phyloP scores from a whole-genome alignment of 495 filamentous ascomycete species.

The Xylaria palmicola region DNA sequence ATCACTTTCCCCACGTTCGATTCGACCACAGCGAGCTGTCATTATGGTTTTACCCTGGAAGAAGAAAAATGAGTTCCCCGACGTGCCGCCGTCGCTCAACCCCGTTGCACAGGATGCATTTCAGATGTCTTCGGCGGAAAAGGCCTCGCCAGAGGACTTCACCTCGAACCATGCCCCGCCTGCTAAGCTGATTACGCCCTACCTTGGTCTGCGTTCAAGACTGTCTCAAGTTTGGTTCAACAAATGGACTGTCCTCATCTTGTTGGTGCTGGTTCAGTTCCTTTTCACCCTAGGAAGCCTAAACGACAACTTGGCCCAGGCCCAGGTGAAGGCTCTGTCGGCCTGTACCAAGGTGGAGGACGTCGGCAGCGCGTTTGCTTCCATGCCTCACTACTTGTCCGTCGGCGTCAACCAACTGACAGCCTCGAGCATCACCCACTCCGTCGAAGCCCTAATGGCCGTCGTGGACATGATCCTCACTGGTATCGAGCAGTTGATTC shows the following conservation, averaged over 20 bases:
- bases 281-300: slow-evolving; percentile 70
- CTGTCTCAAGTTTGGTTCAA: slow-evolving; percentile 97
- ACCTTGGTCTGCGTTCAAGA: slow-evolving; percentile 84
- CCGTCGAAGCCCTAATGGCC: slow-evolving; percentile 71
- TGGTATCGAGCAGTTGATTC: slow-evolving; percentile 78
- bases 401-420: slow-evolving; percentile 84
- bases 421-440: slow-evolving; percentile 70
- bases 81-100: slow-evolving; percentile 26
- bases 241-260: slow-evolving; percentile 87
- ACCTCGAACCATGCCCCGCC: slow-evolving; percentile 20
- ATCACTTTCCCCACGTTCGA: background rate
- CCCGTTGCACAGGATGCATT: slow-evolving; percentile 24
- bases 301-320: slow-evolving; percentile 68
- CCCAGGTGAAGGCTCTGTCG: slow-evolving; percentile 76
- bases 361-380: slow-evolving; percentile 92
- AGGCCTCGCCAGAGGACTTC: background rate
- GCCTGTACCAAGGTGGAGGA: slow-evolving; percentile 92
- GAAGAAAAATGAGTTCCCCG: slow-evolving; percentile 30
- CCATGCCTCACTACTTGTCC: slow-evolving; percentile 92
- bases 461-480: slow-evolving; percentile 77
- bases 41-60: slow-evolving; percentile 20
- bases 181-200: slow-evolving; percentile 67
- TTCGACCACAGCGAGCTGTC: background rate
- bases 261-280: slow-evolving; percentile 78
- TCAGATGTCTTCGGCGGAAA: slow-evolving; percentile 13